A percentile compares a stretch with the other conserved stretches of the same genome.
Evolutionary conservation across 352 stramenopile genomes (phyloP).

Genomic region (Globisporangium mamillatum): DNA sequence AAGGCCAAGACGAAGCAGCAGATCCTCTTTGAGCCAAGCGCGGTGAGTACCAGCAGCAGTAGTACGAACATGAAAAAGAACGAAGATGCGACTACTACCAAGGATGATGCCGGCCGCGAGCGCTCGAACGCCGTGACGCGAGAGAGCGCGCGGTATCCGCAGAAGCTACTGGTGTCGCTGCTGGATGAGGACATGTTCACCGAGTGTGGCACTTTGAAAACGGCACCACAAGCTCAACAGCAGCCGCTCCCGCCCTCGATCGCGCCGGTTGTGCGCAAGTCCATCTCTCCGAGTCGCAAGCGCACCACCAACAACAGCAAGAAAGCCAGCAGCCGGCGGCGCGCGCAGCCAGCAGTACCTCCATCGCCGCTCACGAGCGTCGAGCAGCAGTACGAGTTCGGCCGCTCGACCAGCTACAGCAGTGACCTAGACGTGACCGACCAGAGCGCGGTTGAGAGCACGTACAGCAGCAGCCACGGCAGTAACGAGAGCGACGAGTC

Average conservation of each 20-base stretch:
- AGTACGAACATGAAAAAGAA: constrained; percentile 17
- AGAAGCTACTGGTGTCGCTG: constrained; percentile 27
- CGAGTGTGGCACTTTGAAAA: neutral
- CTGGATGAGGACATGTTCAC: constrained; percentile 26
- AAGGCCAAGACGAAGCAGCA: constrained; percentile 1
- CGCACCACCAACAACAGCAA: constrained; percentile 25
- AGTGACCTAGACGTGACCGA: constrained; percentile 3
- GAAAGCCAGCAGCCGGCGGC: constrained; percentile 17
- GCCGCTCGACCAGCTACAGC: constrained; percentile 10
- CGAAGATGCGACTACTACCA: constrained; percentile 19
- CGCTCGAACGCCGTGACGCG: constrained; percentile 12
- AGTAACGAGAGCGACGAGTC: constrained; percentile 22
- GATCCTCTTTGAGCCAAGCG: neutral
- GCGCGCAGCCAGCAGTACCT: neutral
- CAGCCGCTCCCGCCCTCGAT: constrained; percentile 4
- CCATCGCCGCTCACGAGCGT: neutral
- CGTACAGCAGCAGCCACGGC: constrained; percentile 17
- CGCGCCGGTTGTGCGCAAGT: constrained; percentile 18
- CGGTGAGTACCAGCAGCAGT: neutral
- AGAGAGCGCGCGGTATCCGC: constrained; percentile 15
- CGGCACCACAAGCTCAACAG: neutral
- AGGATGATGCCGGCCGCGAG: constrained; percentile 5
- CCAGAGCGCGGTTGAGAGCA: constrained; percentile 16
- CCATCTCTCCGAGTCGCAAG: constrained; percentile 5
- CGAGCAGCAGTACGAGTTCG: constrained; percentile 25